A percentile compares a stretch with the other conserved stretches of the same genome.
phyloP scores from a whole-genome alignment of 108 stramenopile species.

The Seminavis robusta region DNA sequence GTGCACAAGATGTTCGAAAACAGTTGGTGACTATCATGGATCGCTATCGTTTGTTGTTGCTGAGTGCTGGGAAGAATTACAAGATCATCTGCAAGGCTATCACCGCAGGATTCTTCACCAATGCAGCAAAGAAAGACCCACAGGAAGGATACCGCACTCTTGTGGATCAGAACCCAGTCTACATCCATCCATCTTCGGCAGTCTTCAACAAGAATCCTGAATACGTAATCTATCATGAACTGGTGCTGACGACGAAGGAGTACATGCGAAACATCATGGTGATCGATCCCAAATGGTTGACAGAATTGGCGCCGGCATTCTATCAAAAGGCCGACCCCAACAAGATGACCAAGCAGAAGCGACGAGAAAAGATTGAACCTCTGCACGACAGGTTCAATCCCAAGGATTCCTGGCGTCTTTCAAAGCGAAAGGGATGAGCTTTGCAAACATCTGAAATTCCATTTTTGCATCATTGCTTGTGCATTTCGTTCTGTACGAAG shows the following conservation, averaged over 20 bases:
- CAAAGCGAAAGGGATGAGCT: slow-evolving; percentile 81
- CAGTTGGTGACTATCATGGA: slow-evolving; percentile 99
- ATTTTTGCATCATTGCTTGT: too few relatives aligned
- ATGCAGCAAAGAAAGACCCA: slow-evolving; percentile 98
- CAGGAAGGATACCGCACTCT: slow-evolving; percentile 98
- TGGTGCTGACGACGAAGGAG: slow-evolving; percentile 98
- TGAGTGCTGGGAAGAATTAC: slow-evolving; percentile 96
- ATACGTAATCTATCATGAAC: slow-evolving; percentile 97
- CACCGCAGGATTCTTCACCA: slow-evolving; percentile 96
- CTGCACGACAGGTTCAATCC: slow-evolving; percentile 96
- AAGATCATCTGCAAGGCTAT: slow-evolving; percentile 96
- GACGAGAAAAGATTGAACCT: slow-evolving; percentile 98
- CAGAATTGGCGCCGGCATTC: slow-evolving; percentile 96
- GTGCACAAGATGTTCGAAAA: slow-evolving; percentile 98
- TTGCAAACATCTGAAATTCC: neutral
- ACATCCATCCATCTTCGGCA: slow-evolving; percentile 96
- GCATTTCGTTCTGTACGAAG: too few relatives aligned
- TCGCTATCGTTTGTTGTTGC: slow-evolving; percentile 92
- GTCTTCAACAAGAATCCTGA: slow-evolving; percentile 99
- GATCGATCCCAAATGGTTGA: slow-evolving; percentile 98
- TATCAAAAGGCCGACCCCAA: slow-evolving; percentile 95
- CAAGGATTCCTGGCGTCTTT: slow-evolving; percentile 91
- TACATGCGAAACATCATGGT: slow-evolving; percentile 99
- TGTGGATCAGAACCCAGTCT: slow-evolving; percentile 96
- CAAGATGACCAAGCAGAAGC: slow-evolving; percentile 91